Base-by-base conservation (phyloP, 2,329 filamentous ascomycete species). In the Periconia macrospinosa region DNA sequence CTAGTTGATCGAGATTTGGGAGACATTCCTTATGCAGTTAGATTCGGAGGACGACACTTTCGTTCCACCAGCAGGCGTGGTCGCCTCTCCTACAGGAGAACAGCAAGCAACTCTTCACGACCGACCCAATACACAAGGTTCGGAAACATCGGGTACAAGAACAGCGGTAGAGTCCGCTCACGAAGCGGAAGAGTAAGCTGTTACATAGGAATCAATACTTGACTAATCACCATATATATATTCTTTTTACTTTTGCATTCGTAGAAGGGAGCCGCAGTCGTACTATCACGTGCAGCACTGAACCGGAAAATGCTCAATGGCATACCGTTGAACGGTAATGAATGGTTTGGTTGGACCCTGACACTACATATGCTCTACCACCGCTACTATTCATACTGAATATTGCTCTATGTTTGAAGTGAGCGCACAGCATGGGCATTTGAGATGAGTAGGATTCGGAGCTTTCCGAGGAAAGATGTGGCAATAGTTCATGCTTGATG, bases 1-100 rank as follows among this genome's bases (percentile, higher is more conserved):
- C 18, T 45, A 87, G 84, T 77, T 87, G 58, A 87, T 87, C 67
- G 94, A 99, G 76, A 88, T 97, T 58, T 99, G 94, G 94, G 94
- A 99, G 77, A 97, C 94, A 0, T 99, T 96, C 79, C 81, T 99
- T 49, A 88, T 97, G 83, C 94, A 97, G 73, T 81, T 99, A 42
- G 94, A 99, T 71, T 90, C 91, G 9, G 93, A 96, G 66, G 93
- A 97, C 55, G 76, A 79, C 50, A 75, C 77, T 2, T 82, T 74
- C 50, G 60, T 72, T 9, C 70, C 71, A 8, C 73, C 73, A 7
- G 73, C 72, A 7, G 73, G 73, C 43, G 58, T 76, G 46, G 62
- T 73, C 15, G 73, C 71, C 30, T 63, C 71, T 8, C 62, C 69
- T 11, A 48, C 49, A 10, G 30, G 27, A 5, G 53, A 54, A 33